Conservation (phyloP, 2,329 filamentous ascomycete genomes). For the Dactylellina drechsleri region DNA sequence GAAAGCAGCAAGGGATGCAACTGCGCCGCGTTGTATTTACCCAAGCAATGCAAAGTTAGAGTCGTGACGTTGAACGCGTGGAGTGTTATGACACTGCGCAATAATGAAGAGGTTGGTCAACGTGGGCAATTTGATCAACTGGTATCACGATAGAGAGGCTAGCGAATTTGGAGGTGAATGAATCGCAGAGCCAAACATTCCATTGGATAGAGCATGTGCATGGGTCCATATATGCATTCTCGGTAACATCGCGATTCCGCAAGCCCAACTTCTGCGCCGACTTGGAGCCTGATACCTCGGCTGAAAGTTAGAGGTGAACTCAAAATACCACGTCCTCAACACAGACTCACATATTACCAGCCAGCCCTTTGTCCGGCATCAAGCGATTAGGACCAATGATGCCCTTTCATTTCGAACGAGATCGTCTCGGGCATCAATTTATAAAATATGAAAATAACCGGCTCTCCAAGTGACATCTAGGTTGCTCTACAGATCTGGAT, state of each 20-base stretch:
- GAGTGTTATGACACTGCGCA: no score
- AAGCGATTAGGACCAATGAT: no score
- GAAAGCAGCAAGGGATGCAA: constrained; percentile 11
- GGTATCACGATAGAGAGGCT: constrained; percentile 25
- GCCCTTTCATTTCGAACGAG: no score
- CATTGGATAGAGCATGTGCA: constrained; percentile 3
- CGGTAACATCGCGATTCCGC: constrained; percentile 41
- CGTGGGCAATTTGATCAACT: constrained; percentile 12
- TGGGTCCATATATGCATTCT: constrained; percentile 44
- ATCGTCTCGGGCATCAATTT: no score
- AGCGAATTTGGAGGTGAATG: constrained; percentile 7
- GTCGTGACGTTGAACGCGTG: no score
- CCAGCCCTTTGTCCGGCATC: no score
- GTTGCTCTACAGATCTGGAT: no score
- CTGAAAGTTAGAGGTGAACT: constrained; percentile 31
- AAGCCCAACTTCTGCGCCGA: not conserved
- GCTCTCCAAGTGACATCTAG: no score
- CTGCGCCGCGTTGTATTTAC: not conserved
- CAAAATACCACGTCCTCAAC: constrained; percentile 45
- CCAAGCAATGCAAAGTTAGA: no score
- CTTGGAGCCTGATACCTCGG: constrained; percentile 44
- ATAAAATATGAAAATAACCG: no score
- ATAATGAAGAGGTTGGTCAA: constrained; percentile 10
- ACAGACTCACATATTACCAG: constrained; percentile 2
- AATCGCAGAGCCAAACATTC: constrained; percentile 26